These are phyloP conservation scores for Hygrocybe punicea DNA, from an alignment of 768 basidiomycete species.

Conservation along the genomic window DNA sequence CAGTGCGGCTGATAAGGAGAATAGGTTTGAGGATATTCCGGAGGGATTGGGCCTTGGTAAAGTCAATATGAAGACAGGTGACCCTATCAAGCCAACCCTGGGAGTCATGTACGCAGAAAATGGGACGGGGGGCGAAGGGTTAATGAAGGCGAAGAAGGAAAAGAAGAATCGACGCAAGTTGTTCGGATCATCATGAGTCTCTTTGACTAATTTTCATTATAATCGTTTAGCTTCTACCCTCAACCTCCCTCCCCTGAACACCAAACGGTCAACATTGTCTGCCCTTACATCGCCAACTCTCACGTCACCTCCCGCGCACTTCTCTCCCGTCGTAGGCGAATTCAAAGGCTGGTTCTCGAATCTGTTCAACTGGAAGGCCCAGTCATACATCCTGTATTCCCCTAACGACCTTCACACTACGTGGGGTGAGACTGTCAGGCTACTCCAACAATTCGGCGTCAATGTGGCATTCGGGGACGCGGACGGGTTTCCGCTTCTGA, in stretches of 20 bases:
- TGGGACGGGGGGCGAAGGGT: slow-evolving; percentile 25
- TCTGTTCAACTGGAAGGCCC: slow-evolving; percentile 82
- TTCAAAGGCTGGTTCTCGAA: slow-evolving; percentile 95
- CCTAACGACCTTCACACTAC: slow-evolving; percentile 55
- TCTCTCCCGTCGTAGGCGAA: slow-evolving; percentile 75
- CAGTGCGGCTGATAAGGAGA: slow-evolving; percentile 41
- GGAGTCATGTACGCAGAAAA: slow-evolving; percentile 42
- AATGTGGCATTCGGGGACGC: slow-evolving; percentile 39
- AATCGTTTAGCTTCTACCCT: slow-evolving; percentile 49
- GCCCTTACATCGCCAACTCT: slow-evolving; percentile 10
- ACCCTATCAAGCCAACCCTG: slow-evolving; percentile 27
- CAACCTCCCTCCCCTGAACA: slow-evolving; percentile 45
- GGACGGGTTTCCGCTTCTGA: slow-evolving; percentile 23
- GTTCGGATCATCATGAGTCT: background rate
- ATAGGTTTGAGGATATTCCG: slow-evolving; percentile 32
- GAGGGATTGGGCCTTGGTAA: slow-evolving; percentile 34
- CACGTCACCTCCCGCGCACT: slow-evolving; percentile 35
- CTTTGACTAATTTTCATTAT: slow-evolving; percentile 9
- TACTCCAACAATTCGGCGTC: slow-evolving; percentile 67
- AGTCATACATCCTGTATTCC: slow-evolving; percentile 48
- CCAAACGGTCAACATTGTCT: slow-evolving; percentile 44
- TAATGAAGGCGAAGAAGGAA: slow-evolving; percentile 46
- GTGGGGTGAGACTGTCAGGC: slow-evolving; percentile 56
- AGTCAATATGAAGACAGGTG: slow-evolving; percentile 20
- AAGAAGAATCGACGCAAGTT: slow-evolving; percentile 56